These are phyloP conservation scores for Hericium rajendrae DNA, from an alignment of 768 basidiomycete species.

Conservation along the genomic window DNA sequence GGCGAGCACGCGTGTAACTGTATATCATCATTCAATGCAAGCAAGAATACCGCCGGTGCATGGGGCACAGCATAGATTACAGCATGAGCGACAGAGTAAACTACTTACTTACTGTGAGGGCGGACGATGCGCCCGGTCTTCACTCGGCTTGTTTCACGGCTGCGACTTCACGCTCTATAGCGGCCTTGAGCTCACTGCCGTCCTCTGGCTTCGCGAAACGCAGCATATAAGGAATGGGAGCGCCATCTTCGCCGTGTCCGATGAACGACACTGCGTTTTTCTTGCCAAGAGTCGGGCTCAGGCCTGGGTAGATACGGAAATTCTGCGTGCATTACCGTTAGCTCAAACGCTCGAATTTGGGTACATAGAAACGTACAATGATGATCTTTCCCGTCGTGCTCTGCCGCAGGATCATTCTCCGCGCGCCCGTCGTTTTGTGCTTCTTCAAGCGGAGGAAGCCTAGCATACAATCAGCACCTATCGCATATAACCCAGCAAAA, in stretches of 20 bases:
- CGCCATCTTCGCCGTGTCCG: conserved; percentile 39
- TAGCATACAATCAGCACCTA: conserved; percentile 17
- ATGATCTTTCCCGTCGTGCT: conserved; percentile 67
- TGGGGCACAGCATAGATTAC: too few species aligned
- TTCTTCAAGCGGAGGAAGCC: conserved; percentile 67
- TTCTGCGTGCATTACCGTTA: conserved; percentile 37
- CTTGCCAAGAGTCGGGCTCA: conserved; percentile 44
- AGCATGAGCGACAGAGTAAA: neutral
- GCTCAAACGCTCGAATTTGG: neutral
- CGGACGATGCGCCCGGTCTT: conserved; percentile 12
- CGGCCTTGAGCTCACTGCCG: conserved; percentile 46
- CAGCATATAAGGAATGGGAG: conserved; percentile 51
- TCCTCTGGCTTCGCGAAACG: conserved; percentile 51
- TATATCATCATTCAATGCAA: neutral
- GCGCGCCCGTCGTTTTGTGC: conserved; percentile 49
- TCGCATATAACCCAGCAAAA: neutral
- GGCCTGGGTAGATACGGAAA: conserved; percentile 53
- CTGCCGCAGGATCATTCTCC: conserved; percentile 62
- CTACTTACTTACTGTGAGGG: neutral
- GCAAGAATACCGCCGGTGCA: too few species aligned
- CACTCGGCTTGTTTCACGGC: conserved; percentile 30
- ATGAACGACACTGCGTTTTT: conserved; percentile 49
- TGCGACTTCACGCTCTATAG: conserved; percentile 53
- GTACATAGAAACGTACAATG: conserved; percentile 38
- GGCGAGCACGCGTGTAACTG: neutral